Percentiles rank a stretch among this genome's conserved stretches.
Evolutionary conservation across 129 eudicot species (phyloP).

Genomic region (Centella asiatica): DNA sequence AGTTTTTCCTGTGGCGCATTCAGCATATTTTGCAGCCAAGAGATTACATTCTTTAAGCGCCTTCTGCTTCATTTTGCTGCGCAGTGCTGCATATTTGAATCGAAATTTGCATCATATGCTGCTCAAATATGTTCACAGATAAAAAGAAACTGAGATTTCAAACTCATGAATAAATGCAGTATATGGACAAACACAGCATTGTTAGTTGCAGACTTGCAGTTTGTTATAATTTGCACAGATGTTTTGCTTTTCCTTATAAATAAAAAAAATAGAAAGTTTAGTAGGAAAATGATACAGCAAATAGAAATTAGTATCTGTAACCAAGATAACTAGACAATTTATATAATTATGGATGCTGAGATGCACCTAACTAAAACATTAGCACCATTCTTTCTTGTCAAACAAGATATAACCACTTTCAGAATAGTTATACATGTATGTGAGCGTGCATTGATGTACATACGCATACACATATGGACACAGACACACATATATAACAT

Average conservation of each 20-base stretch:
- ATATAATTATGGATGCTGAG: too few species aligned
- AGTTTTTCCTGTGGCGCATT: conserved; percentile 87
- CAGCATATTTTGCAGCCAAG: conserved; percentile 71
- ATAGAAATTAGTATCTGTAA: background rate
- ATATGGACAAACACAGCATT: background rate
- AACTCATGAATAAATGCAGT: background rate
- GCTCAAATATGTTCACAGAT: background rate
- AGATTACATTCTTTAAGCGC: conserved; percentile 79
- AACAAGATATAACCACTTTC: background rate
- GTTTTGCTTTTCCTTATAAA: background rate
- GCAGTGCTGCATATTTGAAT: conserved; percentile 52
- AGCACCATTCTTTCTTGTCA: background rate
- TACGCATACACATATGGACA: too few species aligned
- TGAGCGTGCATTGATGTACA: too few species aligned
- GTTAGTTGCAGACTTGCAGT: background rate
- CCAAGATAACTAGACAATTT: too few species aligned
- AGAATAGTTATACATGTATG: too few species aligned
- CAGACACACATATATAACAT: too few species aligned
- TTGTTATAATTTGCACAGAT: too few species aligned
- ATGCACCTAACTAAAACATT: too few species aligned
- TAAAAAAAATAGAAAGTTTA: background rate
- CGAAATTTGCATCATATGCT: background rate
- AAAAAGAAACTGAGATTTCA: background rate
- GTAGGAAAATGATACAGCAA: background rate
- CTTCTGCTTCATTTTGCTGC: conserved; percentile 97